Evolutionary conservation across 2,329 filamentous ascomycete genomes (phyloP), one percentile per base, ranked within the genome.

Genomic region (Aureobasidium uvarum): DNA sequence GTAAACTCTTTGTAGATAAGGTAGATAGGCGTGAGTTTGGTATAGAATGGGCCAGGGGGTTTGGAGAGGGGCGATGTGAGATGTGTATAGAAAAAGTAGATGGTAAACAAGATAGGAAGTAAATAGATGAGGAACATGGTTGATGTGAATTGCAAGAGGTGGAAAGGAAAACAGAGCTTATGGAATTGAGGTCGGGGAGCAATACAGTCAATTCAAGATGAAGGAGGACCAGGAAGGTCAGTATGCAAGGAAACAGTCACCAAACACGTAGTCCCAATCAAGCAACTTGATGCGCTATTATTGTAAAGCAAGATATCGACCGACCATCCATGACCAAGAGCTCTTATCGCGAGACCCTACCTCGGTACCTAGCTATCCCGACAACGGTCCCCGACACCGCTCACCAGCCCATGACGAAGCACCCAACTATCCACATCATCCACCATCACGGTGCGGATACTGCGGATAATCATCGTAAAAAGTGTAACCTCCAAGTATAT

Each of bases 1-100:
- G 69, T 70, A 16, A 78, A 69, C 20, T 78, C 74, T 7, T 75
- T 72, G 14, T 72, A 70, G 66, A 79, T 79, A 23, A 80, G 71
- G 3, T 66, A 69, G 3, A 74, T 51, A 11, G 69, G 68, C 11
- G 71, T 74, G 60, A 70, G 69, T 41, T 62, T 66, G 1, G 71
- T 66, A 43, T 71, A 65, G 62, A 66, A 69, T 36, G 74, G 74
- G 16, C 74, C 74, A 4, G 74, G 74, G 13, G 75, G 39, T 13
- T 60, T 65, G 52, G 68, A 67, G 2, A 76, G 66, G 5, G 74
- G 73, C 2, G 67, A 62, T 18, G 62, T 62, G 38, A 66, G 54
- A 8, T 51, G 43, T 16, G 58, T 65, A 13, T 64, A 66, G 18
- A 66, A 36, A 25, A 63, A 59, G 48, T 50, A 60, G 28, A 52